Evolutionary conservation across 768 basidiomycete species (phyloP).

Genomic region (Lactifluus volemus): DNA sequence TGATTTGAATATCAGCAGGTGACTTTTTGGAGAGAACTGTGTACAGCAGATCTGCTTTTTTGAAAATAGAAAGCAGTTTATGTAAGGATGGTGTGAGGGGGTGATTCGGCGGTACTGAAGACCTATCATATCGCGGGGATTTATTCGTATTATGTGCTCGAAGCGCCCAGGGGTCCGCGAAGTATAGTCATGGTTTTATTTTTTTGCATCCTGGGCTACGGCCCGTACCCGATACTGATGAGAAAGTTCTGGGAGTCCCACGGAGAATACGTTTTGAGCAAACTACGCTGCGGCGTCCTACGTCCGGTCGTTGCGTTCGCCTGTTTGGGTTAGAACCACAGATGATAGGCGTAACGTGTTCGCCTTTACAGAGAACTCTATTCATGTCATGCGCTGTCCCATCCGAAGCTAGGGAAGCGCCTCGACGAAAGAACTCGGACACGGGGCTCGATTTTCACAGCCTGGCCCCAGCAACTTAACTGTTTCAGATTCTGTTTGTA

Average conservation of each 20-base stretch:
- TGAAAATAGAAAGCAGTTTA: slow-evolving; percentile 7
- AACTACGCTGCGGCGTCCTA: background rate
- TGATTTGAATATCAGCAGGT: slow-evolving; percentile 4
- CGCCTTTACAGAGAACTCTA: slow-evolving; percentile 3
- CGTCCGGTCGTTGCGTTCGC: background rate
- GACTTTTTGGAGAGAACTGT: background rate
- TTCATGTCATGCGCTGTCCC: background rate
- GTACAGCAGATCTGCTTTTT: background rate
- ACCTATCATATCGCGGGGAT: slow-evolving; percentile 4
- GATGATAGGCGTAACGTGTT: background rate
- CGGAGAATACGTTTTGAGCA: slow-evolving; percentile 3
- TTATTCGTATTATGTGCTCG: background rate
- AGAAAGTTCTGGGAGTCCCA: slow-evolving; percentile 1
- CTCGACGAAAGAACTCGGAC: background rate
- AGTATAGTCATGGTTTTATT: background rate
- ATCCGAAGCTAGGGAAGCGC: background rate
- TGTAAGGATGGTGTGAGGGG: slow-evolving; percentile 12
- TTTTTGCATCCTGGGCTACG: background rate
- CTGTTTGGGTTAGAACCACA: slow-evolving; percentile 11
- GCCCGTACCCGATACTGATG: slow-evolving; percentile 5
- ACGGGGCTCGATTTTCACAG: background rate
- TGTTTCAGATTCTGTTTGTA: background rate
- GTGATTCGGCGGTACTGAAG: slow-evolving; percentile 5
- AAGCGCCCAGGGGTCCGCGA: slow-evolving; percentile 7
- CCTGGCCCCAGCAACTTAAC: background rate